A percentile compares a stretch with the other conserved stretches of the same genome.
Conservation (phyloP, 768 basidiomycete genomes). For the Fibroporia radiculosa region DNA sequence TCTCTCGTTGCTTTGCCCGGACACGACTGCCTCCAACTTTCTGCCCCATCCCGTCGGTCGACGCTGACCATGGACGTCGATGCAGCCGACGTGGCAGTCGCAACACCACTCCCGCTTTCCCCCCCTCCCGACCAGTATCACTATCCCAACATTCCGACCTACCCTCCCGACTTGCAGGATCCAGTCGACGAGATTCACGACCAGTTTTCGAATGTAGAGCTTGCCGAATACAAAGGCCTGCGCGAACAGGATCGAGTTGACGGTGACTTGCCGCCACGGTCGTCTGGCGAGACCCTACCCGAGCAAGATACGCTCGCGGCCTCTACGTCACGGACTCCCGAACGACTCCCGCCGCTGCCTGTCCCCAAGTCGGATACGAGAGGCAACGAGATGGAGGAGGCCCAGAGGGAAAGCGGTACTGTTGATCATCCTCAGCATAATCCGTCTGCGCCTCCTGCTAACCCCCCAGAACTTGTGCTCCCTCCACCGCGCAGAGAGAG, state of each 20-base stretch:
- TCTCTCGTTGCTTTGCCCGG: not conserved
- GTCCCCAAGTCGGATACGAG: not conserved
- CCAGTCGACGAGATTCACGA: conserved; percentile 15
- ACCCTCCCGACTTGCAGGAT: conserved; percentile 5
- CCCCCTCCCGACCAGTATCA: conserved; percentile 17
- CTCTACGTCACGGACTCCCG: conserved; percentile 2
- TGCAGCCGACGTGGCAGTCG: conserved; percentile 13
- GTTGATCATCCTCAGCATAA: conserved; percentile 6
- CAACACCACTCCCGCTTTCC: conserved; percentile 19
- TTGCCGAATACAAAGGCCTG: not conserved
- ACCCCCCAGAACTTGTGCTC: conserved; percentile 10
- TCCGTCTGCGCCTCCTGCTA: conserved; percentile 20
- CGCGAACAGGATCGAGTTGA: not conserved
- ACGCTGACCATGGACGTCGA: conserved; percentile 13
- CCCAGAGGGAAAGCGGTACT: not conserved
- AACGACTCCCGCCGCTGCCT: not conserved
- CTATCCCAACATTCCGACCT: conserved; percentile 9
- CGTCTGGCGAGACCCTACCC: not conserved
- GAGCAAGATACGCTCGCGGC: not conserved
- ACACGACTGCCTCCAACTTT: not conserved
- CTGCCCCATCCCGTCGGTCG: not conserved
- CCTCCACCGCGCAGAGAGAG: conserved; percentile 19
- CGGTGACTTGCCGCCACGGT: not conserved
- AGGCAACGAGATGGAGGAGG: not conserved
- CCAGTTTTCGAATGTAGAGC: conserved; percentile 7